Percentiles rank a stretch among this genome's conserved stretches.
Conservation (phyloP, 2,329 filamentous ascomycete species). For the Huntiella omanensis region DNA sequence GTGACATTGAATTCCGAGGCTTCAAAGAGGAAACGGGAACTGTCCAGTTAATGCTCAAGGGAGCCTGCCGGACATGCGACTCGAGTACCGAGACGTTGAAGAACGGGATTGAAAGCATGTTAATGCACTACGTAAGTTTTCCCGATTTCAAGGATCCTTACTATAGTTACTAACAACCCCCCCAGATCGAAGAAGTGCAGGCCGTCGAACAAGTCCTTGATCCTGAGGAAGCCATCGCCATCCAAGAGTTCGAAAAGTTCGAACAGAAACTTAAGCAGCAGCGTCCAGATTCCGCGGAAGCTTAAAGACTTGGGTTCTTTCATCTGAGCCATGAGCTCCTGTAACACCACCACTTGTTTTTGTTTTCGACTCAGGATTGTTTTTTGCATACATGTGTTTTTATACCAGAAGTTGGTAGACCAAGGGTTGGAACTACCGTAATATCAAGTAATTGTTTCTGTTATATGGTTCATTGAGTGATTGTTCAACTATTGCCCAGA, state of each 20-base stretch:
- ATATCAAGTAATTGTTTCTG: no score
- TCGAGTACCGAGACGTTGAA: conserved; percentile 92
- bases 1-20: conserved; percentile 87
- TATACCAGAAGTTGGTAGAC: no score
- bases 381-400: no score
- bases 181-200: conserved; percentile 86
- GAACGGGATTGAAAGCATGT: conserved; percentile 95
- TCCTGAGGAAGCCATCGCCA: conserved; percentile 72
- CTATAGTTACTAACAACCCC: conserved; percentile 15
- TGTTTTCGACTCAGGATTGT: no score
- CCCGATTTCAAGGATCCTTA: background rate
- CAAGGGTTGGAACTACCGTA: no score
- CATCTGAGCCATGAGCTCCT: no score
- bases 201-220: conserved; percentile 82
- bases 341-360: no score
- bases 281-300: conserved; percentile 4
- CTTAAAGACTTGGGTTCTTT: background rate
- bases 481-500: no score
- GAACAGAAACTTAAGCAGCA: conserved; percentile 58
- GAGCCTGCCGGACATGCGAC: conserved; percentile 89
- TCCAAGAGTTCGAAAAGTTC: conserved; percentile 82
- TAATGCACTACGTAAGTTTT: conserved; percentile 75
- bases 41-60: conserved; percentile 72
- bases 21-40: conserved; percentile 56
- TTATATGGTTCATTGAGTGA: no score